Conservation (phyloP, 495 filamentous ascomycete genomes). For the Penicillium robsamsonii region DNA sequence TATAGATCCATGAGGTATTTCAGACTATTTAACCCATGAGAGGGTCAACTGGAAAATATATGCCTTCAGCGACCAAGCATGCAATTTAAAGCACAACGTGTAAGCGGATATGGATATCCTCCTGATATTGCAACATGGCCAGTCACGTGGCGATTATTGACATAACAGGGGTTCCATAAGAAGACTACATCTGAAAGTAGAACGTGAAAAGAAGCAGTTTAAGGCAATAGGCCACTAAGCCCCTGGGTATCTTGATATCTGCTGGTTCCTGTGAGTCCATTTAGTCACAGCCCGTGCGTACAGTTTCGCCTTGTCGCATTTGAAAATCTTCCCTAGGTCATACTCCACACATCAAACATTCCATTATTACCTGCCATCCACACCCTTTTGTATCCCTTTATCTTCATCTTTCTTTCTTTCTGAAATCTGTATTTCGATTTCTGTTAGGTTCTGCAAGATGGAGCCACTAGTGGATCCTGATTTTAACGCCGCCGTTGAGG, state of each 20-base stretch:
- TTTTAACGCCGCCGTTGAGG: constrained; percentile 53
- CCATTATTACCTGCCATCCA: neutral
- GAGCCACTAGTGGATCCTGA: constrained; percentile 19
- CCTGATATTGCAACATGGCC: constrained; percentile 8
- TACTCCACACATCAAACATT: constrained; percentile 6
- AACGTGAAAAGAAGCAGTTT: neutral
- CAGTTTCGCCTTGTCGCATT: neutral
- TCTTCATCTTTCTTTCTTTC: neutral
- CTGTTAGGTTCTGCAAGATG: neutral
- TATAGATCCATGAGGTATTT: neutral
- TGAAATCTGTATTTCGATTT: neutral
- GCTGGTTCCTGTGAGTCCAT: neutral
- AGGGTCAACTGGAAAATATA: neutral
- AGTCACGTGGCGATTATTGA: constrained; percentile 2
- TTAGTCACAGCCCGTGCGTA: no score
- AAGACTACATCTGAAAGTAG: neutral
- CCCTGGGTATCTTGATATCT: constrained; percentile 1
- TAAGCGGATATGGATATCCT: neutral
- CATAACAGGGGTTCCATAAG: constrained; percentile 19
- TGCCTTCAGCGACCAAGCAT: neutral
- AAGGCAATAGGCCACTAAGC: neutral
- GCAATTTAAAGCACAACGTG: neutral
- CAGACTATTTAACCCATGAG: neutral
- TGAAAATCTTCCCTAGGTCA: neutral
- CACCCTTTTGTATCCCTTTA: neutral